These are phyloP conservation scores for Dryadomyces quercivorus DNA, from an alignment of 2,329 filamentous ascomycete genomes.

Conservation along the genomic window DNA sequence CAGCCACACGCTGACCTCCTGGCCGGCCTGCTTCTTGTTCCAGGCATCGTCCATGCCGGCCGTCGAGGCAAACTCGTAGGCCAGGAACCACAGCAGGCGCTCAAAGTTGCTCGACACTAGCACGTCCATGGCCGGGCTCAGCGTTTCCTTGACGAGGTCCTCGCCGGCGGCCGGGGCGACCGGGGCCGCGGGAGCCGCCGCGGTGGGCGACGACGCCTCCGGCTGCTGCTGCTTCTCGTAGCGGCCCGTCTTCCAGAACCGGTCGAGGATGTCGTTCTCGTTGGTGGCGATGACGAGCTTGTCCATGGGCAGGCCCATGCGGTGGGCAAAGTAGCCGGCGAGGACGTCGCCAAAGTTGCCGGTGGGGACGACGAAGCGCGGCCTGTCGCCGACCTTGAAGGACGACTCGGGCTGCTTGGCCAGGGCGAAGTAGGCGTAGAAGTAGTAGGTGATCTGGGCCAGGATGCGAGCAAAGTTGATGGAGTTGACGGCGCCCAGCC, in stretches of 20 bases:
- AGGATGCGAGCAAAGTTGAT: conserved; percentile 96
- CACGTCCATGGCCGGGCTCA: conserved; percentile 96
- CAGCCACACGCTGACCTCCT: conserved; percentile 70
- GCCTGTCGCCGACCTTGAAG: conserved; percentile 53
- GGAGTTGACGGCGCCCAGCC: conserved; percentile 86
- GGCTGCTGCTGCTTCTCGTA: conserved; percentile 60
- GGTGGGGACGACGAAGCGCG: conserved; percentile 82
- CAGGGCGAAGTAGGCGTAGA: conserved; percentile 84
- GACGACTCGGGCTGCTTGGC: conserved; percentile 39
- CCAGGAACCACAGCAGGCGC: conserved; percentile 84
- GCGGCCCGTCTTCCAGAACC: conserved; percentile 82
- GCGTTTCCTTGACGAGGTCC: conserved; percentile 71
- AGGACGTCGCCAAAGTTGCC: conserved; percentile 94
- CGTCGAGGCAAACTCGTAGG: conserved; percentile 49
- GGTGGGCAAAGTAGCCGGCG: conserved; percentile 72
- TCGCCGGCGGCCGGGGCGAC: conserved; percentile 44
- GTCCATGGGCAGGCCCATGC: conserved; percentile 54
- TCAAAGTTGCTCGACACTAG: conserved; percentile 95
- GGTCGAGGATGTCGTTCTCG: conserved; percentile 91
- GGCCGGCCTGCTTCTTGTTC: conserved; percentile 58
- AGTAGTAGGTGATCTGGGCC: conserved; percentile 95
- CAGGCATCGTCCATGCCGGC: conserved; percentile 51
- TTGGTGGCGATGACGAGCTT: conserved; percentile 86
- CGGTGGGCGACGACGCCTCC: neutral
- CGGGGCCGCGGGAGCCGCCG: conserved; percentile 46